These are phyloP conservation scores for Terana coerulea DNA, from an alignment of 768 basidiomycete species.

Conservation along the genomic window DNA sequence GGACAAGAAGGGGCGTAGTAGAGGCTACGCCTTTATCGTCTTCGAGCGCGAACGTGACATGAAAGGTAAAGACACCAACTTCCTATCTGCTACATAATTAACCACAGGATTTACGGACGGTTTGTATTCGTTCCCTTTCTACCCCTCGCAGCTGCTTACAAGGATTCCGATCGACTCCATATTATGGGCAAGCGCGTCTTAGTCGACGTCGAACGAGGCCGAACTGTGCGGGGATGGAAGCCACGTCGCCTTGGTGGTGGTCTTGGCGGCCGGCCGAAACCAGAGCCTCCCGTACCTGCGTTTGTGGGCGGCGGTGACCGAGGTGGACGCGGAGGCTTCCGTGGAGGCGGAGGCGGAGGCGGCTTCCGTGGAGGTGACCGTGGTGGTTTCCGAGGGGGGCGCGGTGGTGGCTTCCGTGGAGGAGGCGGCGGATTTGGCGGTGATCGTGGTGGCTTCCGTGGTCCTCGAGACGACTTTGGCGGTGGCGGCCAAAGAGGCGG, in stretches of 20 bases:
- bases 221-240: constrained; percentile 98
- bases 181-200: constrained; percentile 95
- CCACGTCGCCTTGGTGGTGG: constrained; percentile 96
- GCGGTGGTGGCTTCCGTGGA: constrained; percentile 19
- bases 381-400: constrained; percentile 29
- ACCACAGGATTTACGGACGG: constrained; percentile 18
- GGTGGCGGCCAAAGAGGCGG: constrained; percentile 40
- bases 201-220: constrained; percentile 96
- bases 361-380: constrained; percentile 31
- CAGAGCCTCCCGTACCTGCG: constrained; percentile 42
- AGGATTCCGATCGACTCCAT: constrained; percentile 95
- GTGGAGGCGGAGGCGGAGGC: constrained; percentile 44
- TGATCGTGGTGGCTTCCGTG: constrained; percentile 30
- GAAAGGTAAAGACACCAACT: constrained; percentile 68
- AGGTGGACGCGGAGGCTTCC: constrained; percentile 43
- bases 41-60: constrained; percentile 98
- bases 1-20: constrained; percentile 82
- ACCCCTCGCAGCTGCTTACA: constrained; percentile 74
- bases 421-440: constrained; percentile 27
- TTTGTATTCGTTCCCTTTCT: constrained; percentile 22
- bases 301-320: constrained; percentile 30
- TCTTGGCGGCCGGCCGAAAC: constrained; percentile 96
- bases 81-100: constrained; percentile 14
- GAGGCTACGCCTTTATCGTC: constrained; percentile 95
- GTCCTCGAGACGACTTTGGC: constrained; percentile 30